Evolutionary conservation across 495 filamentous ascomycete species (phyloP).

Genomic region (Xylaria venustula): DNA sequence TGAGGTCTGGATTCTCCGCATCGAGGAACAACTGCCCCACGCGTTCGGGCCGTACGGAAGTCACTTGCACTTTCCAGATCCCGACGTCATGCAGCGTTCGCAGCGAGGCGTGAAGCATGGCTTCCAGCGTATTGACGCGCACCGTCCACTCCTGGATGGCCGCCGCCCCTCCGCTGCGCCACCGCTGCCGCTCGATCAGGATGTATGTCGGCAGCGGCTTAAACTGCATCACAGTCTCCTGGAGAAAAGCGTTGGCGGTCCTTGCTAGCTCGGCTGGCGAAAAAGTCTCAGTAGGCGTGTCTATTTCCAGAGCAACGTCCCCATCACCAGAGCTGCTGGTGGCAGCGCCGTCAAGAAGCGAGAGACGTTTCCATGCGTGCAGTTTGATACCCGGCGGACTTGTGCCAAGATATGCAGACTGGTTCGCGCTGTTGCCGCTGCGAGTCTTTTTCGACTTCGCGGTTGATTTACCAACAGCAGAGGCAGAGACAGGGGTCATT

Average conservation of each 20-base stretch:
- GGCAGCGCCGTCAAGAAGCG: slow-evolving; percentile 20
- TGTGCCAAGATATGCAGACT: slow-evolving; percentile 14
- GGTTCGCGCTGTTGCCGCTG: slow-evolving; percentile 11
- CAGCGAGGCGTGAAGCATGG: slow-evolving; percentile 81
- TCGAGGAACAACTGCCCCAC: slow-evolving; percentile 45
- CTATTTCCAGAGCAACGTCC: background rate
- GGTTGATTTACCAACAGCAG: background rate
- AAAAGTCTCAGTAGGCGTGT: slow-evolving; percentile 44
- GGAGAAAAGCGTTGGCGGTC: slow-evolving; percentile 63
- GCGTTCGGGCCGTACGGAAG: slow-evolving; percentile 36
- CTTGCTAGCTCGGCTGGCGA: slow-evolving; percentile 55
- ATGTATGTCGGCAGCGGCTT: slow-evolving; percentile 62
- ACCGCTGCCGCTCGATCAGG: slow-evolving; percentile 88
- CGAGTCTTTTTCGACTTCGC: background rate
- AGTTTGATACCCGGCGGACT: slow-evolving; percentile 22
- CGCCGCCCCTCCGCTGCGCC: slow-evolving; percentile 62
- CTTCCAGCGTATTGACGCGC: slow-evolving; percentile 85
- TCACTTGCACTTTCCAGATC: slow-evolving; percentile 35
- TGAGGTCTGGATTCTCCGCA: slow-evolving; percentile 50
- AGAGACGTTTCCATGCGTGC: slow-evolving; percentile 32
- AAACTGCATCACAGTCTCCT: slow-evolving; percentile 44
- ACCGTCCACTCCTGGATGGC: slow-evolving; percentile 86
- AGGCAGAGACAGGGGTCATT: slow-evolving; percentile 40
- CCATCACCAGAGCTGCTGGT: too few species aligned
- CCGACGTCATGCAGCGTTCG: slow-evolving; percentile 50